Evolutionary conservation across 257 asterid species (phyloP).

Genomic region (Capsicum baccatum): DNA sequence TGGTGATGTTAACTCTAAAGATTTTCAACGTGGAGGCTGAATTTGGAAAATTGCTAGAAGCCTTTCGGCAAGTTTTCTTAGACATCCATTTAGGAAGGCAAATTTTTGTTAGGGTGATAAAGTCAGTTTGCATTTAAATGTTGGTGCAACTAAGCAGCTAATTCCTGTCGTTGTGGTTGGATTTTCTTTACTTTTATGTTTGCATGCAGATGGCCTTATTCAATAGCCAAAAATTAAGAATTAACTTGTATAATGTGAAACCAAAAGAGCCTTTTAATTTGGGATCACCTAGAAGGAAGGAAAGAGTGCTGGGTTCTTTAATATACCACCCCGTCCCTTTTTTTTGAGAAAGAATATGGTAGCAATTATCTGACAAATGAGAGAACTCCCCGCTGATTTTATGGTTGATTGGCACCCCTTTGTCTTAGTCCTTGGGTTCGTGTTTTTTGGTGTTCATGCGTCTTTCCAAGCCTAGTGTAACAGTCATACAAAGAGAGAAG

Average conservation of each 20-base stretch:
- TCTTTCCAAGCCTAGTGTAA: neutral
- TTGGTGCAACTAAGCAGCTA: constrained; percentile 3
- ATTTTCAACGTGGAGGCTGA: neutral
- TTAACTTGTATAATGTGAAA: constrained; percentile 16
- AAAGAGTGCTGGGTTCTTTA: neutral
- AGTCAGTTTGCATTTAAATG: neutral
- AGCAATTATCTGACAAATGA: neutral
- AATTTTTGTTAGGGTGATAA: neutral
- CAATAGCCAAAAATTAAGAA: neutral
- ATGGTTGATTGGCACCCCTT: neutral
- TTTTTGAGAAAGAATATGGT: too few species aligned
- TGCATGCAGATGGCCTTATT: neutral
- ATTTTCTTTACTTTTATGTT: neutral
- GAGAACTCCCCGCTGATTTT: neutral
- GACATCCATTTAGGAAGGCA: neutral
- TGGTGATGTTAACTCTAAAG: neutral
- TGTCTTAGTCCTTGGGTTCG: neutral
- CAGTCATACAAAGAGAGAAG: neutral
- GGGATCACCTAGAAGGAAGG: neutral
- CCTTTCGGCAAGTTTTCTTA: neutral
- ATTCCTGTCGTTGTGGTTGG: constrained; percentile 1
- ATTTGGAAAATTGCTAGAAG: neutral
- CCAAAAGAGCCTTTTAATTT: neutral
- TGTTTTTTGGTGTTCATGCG: neutral
- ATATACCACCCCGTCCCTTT: neutral